Evolutionary conservation across 2,329 filamentous ascomycete species (phyloP), one percentile per base, ranked within the genome.

Genomic region (Fusarium beomiforme): DNA sequence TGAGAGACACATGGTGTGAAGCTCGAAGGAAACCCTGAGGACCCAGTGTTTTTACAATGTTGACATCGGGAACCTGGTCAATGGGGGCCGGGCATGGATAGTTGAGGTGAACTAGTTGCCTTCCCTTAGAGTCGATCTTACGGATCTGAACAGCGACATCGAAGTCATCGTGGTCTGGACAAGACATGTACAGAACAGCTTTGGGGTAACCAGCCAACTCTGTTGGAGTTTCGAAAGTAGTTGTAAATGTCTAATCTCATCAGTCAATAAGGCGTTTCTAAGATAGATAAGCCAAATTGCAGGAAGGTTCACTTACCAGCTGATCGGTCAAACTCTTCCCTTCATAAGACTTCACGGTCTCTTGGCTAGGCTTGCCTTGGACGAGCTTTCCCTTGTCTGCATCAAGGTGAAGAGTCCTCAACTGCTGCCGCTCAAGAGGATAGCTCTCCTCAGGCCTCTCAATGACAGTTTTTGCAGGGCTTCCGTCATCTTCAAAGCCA

Each of bases 161-260:
- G 63, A 86, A 78, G 56, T 86, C 85, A 42, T 86, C 77, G 47
- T 78, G 70, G 11, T 82, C 77, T 4, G 47, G 49, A 7, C 68
- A 70, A 6, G 65, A 66, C 57, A 70, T 66, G 16, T 49, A 44
- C 10, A 70, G 3, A 3, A 69, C 49, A 4, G 43, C 60, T 11
- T 65, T 68, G 16, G 53, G 64, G 14, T 36, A 19, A 3, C 53
- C 53, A 13, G 31, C 41, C 10, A 56, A 9, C 23, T 36, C 41
- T 26, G 53, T 56, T n/a, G 21, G 3, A 3, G 14, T 17, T 1
- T 37, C 23, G 34, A 56, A 56, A 0, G 7, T 16, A 1, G 13
- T 1, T 12, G 31, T 23, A 2, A 41, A 53, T 5, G 49, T 21
- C 49, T 29, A 12, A 12, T 16, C 13, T 16, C 14, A 12, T 16